Evolutionary conservation across 257 asterid genomes (phyloP), one percentile per base, ranked within the genome.

Genomic region (Rubia yunnanensis): DNA sequence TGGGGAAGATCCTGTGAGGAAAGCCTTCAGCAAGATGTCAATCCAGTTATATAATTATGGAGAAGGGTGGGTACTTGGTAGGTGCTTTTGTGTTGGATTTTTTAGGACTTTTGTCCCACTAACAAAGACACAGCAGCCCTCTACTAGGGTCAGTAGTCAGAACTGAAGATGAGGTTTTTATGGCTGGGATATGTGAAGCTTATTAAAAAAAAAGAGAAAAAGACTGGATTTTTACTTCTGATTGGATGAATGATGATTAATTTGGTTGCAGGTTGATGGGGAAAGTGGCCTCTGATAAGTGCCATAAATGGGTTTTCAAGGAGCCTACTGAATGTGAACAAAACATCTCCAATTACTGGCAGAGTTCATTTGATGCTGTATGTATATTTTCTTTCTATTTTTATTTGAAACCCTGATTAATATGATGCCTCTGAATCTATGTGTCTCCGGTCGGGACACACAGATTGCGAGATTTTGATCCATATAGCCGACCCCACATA

Each of bases 11-110:
- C 85, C 80, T 72, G 92, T 94, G 85, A 80, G 88, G 77, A 94
- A 90, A 73, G 86, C 97, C 83, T 94, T 94, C 97, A 94, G 97
- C 88, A 94, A 94, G 74, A 94, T 94, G 99, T 94, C 99, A 66
- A 94, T 90, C 81, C 97, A 94, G 71, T 78, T 94, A 77, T 94
- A 94, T 85, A 94, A 94, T 85, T 94, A 94, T 86, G 99, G 99
- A 90, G 99, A 94, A 94, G 99, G 99, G 99, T 94, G 97, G 99
- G 99, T 92, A 87, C 88, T 92, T 77, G 97, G 99, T 92, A 87
- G 95, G 96, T 89, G 82, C 79, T 79, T 82, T 77, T 78, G 71
- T 77, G 56, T 80, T 67, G 79, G 84, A 82, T 70, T 77, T 76
- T 73, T 44, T 44, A 44, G 52, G 52, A 65, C 58, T 73, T 79